A percentile compares a stretch with the other conserved stretches of the same genome.
These are phyloP conservation scores for Hemerocallis citrina DNA, from an alignment of 106 monocot genomes.

Conservation along the genomic window DNA sequence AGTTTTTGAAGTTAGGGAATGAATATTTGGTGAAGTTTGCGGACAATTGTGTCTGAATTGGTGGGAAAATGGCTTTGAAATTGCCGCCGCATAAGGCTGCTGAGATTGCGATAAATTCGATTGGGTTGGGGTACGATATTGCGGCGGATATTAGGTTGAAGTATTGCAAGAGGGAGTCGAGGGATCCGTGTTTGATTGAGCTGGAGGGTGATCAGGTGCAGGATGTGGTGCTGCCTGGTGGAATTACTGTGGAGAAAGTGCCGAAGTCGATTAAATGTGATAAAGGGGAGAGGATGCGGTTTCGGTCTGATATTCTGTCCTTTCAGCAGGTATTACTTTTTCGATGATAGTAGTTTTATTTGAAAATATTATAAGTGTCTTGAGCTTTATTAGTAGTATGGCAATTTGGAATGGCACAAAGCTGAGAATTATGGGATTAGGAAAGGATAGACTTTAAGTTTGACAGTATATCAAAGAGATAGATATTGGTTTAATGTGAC, in stretches of 20 bases:
- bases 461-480: no score
- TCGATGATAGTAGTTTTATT: no score
- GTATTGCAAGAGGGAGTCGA: conserved; percentile 47
- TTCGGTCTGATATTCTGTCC: conserved; percentile 55
- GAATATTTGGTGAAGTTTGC: no score
- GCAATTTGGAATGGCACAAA: no score
- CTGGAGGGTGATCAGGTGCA: conserved; percentile 26
- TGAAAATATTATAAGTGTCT: no score
- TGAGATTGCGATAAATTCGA: conserved; percentile 54
- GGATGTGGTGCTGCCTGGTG: conserved; percentile 37
- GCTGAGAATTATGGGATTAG: no score
- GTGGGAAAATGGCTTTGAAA: conserved; percentile 29
- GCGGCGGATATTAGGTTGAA: conserved; percentile 60
- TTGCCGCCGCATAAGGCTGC: conserved; percentile 27
- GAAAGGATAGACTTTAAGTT: no score
- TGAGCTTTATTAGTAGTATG: no score
- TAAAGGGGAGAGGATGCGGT: conserved; percentile 66
- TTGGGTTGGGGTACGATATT: conserved; percentile 80
- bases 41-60: background rate
- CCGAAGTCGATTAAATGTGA: conserved; percentile 54
- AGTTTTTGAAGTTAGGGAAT: no score
- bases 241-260: conserved; percentile 30
- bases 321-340: conserved; percentile 38
- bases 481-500: no score
- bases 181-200: conserved; percentile 72